Evolutionary conservation across 139 green algal species (phyloP), one percentile per base, ranked within the genome.

Genomic region (Chlamydomonas eustigma): DNA sequence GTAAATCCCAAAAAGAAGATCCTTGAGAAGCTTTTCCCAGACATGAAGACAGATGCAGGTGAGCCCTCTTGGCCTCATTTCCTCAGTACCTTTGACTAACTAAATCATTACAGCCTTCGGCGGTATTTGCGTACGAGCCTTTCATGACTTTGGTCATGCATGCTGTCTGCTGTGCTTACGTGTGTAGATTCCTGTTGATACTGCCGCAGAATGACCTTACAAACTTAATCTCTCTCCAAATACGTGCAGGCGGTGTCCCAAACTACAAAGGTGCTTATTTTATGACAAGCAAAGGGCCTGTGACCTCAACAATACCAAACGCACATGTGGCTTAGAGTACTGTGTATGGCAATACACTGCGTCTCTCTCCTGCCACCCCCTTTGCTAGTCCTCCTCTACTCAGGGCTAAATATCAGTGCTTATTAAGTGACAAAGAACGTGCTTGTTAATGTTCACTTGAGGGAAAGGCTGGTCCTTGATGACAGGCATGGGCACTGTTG

Each of bases 1-100:
- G 80, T 96, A 1, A 87, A 94, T 77, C 93, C 91, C 25, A 97
- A 97, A 83, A 95, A 95, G 86, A 97, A 97, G 83, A 78, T 94
- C 18, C 90, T 95, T 31, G 94, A 97, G 78, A 78, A 81, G 32
- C 81, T 97, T 1, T 84, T 90, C 34, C 87, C 88, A 12, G 85
- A 95, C 52, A 80, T 97, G 44, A 84, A 71, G 37, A 94, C 88
- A 0, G 78, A 89, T 58, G 85, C 82, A 32, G 76, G 88, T 93
- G 75, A 52, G 84, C 44, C 12, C 18, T 18, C 44, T 58, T 58
- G 44, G 44, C 18, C 44, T 58, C 44, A 28, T 58, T 58, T 58
- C 44, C 44, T 58, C 44, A 12, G 12, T 12, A 58, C 44, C 44
- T n/a, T n/a, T n/a, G n/a, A n/a, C n/a, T n/a, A n/a, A n/a, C n/a